A percentile compares a stretch with the other conserved stretches of the same genome.
Evolutionary conservation across 441 rosid species (phyloP).

Genomic region (Populus trichocarpa): DNA sequence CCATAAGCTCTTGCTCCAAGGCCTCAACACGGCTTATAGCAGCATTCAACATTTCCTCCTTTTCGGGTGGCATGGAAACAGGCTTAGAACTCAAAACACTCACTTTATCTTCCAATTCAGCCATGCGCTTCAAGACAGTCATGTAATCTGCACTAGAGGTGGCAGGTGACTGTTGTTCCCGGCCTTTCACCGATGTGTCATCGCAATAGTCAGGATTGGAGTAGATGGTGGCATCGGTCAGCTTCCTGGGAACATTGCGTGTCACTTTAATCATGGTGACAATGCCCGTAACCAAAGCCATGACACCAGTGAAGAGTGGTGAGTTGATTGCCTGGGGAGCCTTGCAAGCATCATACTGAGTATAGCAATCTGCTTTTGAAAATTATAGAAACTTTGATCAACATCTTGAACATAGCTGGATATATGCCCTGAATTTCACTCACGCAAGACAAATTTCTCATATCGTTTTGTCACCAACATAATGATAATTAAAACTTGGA

Average conservation of each 20-base stretch:
- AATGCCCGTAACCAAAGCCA: conserved; percentile 80
- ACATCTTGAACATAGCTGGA: not conserved
- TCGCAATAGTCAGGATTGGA: conserved; percentile 39
- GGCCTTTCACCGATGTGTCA: conserved; percentile 29
- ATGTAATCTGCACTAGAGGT: conserved; percentile 51
- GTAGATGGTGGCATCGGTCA: conserved; percentile 53
- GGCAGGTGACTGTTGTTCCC: conserved; percentile 25
- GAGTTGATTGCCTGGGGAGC: conserved; percentile 42
- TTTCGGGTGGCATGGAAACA: conserved; percentile 56
- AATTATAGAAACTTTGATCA: conserved; percentile 7
- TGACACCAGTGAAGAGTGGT: conserved; percentile 60
- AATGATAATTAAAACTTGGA: not conserved
- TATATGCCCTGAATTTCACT: not conserved
- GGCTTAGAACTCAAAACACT: conserved; percentile 44
- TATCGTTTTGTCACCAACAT: no score
- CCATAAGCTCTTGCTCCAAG: conserved; percentile 72
- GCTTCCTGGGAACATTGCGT: conserved; percentile 62
- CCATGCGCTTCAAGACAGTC: conserved; percentile 64
- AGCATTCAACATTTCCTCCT: conserved; percentile 67
- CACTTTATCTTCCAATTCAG: conserved; percentile 72
- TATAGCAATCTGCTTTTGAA: conserved; percentile 37
- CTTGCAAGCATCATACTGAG: conserved; percentile 28
- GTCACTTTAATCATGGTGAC: conserved; percentile 73
- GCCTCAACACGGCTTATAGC: conserved; percentile 56
- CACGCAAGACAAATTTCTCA: not conserved